Evolutionary conservation across 2,329 filamentous ascomycete genomes (phyloP).

Genomic region (Venturia carpophila): DNA sequence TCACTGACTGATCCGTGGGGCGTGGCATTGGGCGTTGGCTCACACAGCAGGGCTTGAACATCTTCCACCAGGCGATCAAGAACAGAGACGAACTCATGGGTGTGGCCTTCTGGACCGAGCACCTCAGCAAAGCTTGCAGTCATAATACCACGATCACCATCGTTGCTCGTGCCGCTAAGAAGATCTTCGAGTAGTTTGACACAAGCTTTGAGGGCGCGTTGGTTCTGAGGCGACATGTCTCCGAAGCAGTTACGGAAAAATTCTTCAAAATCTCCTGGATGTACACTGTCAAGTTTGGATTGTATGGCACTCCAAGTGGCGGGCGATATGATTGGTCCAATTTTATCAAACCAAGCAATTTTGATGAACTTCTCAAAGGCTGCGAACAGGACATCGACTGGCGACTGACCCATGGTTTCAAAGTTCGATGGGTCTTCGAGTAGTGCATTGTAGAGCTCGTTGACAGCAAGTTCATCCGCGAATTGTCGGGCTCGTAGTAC

Average conservation of each 20-base stretch:
- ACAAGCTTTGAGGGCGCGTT: slow-evolving; percentile 71
- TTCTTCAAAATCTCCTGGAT: slow-evolving; percentile 62
- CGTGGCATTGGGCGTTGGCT: slow-evolving; percentile 39
- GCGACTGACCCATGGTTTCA: slow-evolving; percentile 65
- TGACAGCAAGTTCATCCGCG: slow-evolving; percentile 72
- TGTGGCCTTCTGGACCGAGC: slow-evolving; percentile 66
- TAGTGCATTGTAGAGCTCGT: slow-evolving; percentile 82
- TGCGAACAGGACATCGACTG: slow-evolving; percentile 78
- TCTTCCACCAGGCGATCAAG: slow-evolving; percentile 85
- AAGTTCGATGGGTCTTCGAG: slow-evolving; percentile 76
- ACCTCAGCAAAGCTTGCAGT: slow-evolving; percentile 86
- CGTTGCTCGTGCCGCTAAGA: slow-evolving; percentile 81
- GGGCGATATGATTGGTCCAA: slow-evolving; percentile 73
- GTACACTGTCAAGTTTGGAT: slow-evolving; percentile 51
- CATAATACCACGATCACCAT: slow-evolving; percentile 79
- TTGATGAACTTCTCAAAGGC: slow-evolving; percentile 90
- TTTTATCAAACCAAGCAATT: slow-evolving; percentile 79
- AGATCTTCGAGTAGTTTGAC: slow-evolving; percentile 82
- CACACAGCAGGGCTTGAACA: slow-evolving; percentile 79
- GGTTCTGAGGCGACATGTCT: slow-evolving; percentile 51
- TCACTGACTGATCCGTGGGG: slow-evolving; percentile 54
- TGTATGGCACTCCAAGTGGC: slow-evolving; percentile 69
- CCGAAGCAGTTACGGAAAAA: slow-evolving; percentile 46
- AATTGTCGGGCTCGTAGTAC: slow-evolving; percentile 60
- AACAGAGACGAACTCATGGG: slow-evolving; percentile 78